These are phyloP conservation scores for Plasmodium gallinaceum DNA, from an alignment of 169 alveolate species.

Conservation along the genomic window DNA sequence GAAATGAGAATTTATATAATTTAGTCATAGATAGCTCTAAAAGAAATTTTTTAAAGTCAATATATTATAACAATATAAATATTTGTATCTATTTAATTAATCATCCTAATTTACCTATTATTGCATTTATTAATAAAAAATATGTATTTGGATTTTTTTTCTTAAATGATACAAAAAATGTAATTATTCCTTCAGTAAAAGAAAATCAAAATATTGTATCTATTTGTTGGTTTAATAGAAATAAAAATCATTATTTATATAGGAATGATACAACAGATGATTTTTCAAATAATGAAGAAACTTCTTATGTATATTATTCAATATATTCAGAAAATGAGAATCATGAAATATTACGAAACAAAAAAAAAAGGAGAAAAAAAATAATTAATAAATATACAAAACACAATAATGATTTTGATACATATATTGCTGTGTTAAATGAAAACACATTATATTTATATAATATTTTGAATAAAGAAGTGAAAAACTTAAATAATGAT, in stretches of 20 bases:
- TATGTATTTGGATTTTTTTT: conserved; percentile 50
- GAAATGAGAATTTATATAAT: conserved; percentile 56
- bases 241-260: not conserved
- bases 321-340: not conserved
- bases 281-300: not conserved
- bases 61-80: conserved; percentile 34
- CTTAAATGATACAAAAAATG: conserved; percentile 6
- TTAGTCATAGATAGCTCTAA: conserved; percentile 1
- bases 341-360: not conserved
- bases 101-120: conserved; percentile 39
- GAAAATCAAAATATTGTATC: conserved; percentile 55
- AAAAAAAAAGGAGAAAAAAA: conserved; percentile 7
- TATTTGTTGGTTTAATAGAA: conserved; percentile 47
- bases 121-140: conserved; percentile 63
- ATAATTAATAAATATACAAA: not conserved
- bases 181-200: conserved; percentile 27
- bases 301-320: not conserved
- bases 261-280: not conserved
- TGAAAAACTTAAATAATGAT: conserved; percentile 21
- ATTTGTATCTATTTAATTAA: conserved; percentile 41
- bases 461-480: conserved; percentile 20
- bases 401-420: conserved; percentile 16
- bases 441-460: conserved; percentile 36
- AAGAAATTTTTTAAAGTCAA: conserved; percentile 7
- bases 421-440: conserved; percentile 35